Conservation (phyloP, 352 stramenopile genomes). For the Globisporangium cystogenes region DNA sequence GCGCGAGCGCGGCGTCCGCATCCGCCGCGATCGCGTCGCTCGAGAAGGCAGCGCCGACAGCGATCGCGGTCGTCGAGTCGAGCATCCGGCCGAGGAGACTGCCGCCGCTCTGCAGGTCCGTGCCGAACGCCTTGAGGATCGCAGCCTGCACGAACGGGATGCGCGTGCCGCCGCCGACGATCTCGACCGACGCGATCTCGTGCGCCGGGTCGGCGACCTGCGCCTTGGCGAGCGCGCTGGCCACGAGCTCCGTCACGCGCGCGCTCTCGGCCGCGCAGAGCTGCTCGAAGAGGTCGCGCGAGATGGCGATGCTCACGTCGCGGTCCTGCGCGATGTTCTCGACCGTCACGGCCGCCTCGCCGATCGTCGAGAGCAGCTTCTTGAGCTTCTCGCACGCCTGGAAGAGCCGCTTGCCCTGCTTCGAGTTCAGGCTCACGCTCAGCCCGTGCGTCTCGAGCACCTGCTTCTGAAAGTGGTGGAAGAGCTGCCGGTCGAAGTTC, state of each 20-base stretch:
- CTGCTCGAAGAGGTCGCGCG: conserved; percentile 63
- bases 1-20: conserved; percentile 5
- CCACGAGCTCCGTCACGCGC: conserved; percentile 50
- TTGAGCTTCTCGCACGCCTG: conserved; percentile 85
- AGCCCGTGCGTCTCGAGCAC: conserved; percentile 51
- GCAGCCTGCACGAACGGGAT: conserved; percentile 81
- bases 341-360: conserved; percentile 66
- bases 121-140: conserved; percentile 57
- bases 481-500: conserved; percentile 73
- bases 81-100: conserved; percentile 79
- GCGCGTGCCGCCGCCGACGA: conserved; percentile 87
- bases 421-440: conserved; percentile 50
- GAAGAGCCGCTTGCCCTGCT: conserved; percentile 85
- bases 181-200: conserved; percentile 72
- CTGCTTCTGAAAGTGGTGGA: conserved; percentile 73
- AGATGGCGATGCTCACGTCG: conserved; percentile 75
- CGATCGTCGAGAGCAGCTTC: conserved; percentile 87
- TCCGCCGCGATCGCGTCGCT: conserved; percentile 15
- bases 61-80: conserved; percentile 82
- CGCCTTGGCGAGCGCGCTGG: conserved; percentile 37
- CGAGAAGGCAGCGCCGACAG: conserved; percentile 64
- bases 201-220: conserved; percentile 19
- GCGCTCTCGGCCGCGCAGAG: conserved; percentile 48
- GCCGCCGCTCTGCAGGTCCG: conserved; percentile 24
- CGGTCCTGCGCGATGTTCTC: conserved; percentile 81